These are phyloP conservation scores for Glycyrrhiza uralensis DNA, from an alignment of 306 rosid species.

Conservation along the genomic window DNA sequence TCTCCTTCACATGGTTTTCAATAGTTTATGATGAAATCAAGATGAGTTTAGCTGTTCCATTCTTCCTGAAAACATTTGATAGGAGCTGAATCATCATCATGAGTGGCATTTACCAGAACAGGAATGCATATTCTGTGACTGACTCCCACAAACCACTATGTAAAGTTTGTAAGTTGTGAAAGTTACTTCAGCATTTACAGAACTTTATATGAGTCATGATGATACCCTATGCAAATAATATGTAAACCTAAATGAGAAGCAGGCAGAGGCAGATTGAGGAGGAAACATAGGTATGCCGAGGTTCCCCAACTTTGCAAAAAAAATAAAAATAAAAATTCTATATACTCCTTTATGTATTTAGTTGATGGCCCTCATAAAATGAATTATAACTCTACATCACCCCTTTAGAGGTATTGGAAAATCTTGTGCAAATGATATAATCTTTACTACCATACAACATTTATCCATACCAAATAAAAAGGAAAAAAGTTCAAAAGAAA, in stretches of 20 bases:
- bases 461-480: not conserved
- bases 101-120: not conserved
- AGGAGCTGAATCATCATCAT: not conserved
- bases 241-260: not conserved
- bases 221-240: not conserved
- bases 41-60: not conserved
- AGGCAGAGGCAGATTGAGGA: too few species aligned
- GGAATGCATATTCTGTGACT: not conserved
- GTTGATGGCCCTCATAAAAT: not conserved
- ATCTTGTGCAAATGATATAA: not conserved
- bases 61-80: conserved; percentile 1
- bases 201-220: not conserved
- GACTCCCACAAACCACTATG: not conserved
- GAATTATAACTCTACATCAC: not conserved
- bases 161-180: not conserved
- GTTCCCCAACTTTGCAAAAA: not conserved
- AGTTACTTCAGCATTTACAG: not conserved
- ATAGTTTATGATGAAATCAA: not conserved
- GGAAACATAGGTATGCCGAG: not conserved
- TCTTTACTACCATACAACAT: not conserved
- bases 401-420: not conserved
- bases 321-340: not conserved
- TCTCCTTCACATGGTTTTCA: not conserved
- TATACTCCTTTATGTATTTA: not conserved
- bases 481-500: not conserved